Evolutionary conservation across 1,284 basidiomycete genomes (phyloP).

Genomic region (Puccinia brachypodii): DNA sequence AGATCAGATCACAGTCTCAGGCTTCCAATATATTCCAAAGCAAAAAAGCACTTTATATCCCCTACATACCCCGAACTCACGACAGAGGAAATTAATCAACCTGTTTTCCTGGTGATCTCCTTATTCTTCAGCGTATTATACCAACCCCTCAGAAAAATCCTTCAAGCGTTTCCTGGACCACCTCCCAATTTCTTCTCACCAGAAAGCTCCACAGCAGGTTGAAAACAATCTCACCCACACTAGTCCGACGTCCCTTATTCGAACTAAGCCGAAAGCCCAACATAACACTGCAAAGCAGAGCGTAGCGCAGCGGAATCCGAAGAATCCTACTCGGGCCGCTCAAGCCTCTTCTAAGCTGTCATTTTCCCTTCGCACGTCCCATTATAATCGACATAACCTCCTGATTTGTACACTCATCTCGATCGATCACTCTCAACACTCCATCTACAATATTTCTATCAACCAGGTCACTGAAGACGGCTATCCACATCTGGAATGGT

Average conservation of each 20-base stretch:
- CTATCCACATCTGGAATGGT: slow-evolving; percentile 25
- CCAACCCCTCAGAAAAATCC: slow-evolving; percentile 24
- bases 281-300: background rate
- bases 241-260: background rate
- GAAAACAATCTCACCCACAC: background rate
- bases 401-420: slow-evolving; percentile 15
- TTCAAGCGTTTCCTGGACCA: slow-evolving; percentile 12
- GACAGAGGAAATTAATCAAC: background rate
- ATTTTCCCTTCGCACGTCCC: background rate
- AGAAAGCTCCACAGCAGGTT: background rate
- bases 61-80: background rate
- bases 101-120: background rate
- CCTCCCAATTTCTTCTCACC: slow-evolving; percentile 8
- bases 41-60: background rate
- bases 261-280: background rate
- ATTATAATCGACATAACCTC: slow-evolving; percentile 24
- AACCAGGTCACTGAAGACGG: background rate
- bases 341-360: background rate
- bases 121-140: slow-evolving; percentile 15
- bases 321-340: background rate
- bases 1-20: background rate
- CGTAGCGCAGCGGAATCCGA: background rate
- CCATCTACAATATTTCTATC: background rate
- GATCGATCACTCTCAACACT: slow-evolving; percentile 12
- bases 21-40: background rate